Conservation (phyloP, 805 yeast species). For the Metschnikowia amazonensis region DNA sequence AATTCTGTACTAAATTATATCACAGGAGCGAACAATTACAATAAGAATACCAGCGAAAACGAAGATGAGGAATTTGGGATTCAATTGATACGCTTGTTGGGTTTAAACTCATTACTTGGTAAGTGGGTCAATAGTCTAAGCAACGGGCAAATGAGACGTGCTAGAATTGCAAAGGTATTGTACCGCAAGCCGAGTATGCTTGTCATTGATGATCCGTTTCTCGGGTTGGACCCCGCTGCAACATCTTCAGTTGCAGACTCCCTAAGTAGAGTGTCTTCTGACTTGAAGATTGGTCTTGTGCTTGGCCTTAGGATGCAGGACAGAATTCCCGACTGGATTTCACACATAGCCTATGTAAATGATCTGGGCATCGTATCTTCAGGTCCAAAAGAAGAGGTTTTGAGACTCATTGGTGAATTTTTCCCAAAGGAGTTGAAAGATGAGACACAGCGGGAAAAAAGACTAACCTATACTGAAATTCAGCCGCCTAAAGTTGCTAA, state of each 20-base stretch:
- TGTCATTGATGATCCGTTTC: slow-evolving; percentile 84
- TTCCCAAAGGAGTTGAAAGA: not conserved
- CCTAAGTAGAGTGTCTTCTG: slow-evolving; percentile 29
- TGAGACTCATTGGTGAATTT: not conserved
- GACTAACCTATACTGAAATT: not conserved
- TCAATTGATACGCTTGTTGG: slow-evolving; percentile 46
- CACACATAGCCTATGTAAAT: slow-evolving; percentile 61
- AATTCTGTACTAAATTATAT: slow-evolving; percentile 53
- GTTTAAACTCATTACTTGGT: slow-evolving; percentile 52
- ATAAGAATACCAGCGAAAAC: slow-evolving; percentile 28
- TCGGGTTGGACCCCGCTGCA: slow-evolving; percentile 84
- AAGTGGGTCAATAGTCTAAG: slow-evolving; percentile 85
- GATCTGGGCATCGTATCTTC: slow-evolving; percentile 46
- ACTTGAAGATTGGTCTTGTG: slow-evolving; percentile 53
- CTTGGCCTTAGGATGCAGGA: slow-evolving; percentile 79
- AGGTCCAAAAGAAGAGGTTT: slow-evolving; percentile 42
- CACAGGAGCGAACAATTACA: slow-evolving; percentile 53
- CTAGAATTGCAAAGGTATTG: slow-evolving; percentile 75
- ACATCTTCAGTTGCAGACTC: slow-evolving; percentile 55
- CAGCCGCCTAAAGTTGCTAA: not conserved
- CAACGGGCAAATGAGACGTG: slow-evolving; percentile 92
- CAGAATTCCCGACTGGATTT: slow-evolving; percentile 72
- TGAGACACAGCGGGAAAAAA: not conserved
- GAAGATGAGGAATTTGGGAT: slow-evolving; percentile 37
- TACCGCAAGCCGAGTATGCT: slow-evolving; percentile 61